A percentile compares a stretch with the other conserved stretches of the same genome.
phyloP scores from a whole-genome alignment of 768 basidiomycete species.

The Trametes gibbosa region DNA sequence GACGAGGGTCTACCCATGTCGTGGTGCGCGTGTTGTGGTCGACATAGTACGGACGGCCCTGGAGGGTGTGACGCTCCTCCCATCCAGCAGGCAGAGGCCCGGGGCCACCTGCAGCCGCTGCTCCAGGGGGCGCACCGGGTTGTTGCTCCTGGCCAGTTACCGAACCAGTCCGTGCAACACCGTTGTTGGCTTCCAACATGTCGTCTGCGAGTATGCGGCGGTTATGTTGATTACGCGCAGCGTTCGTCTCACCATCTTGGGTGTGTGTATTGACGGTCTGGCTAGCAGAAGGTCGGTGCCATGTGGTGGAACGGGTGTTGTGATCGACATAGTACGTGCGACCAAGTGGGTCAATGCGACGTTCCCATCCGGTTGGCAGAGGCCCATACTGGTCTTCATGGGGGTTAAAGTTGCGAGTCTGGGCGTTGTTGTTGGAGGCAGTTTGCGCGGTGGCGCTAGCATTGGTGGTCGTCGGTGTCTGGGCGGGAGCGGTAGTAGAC shows the following conservation, averaged over 20 bases:
- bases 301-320: conserved; percentile 95
- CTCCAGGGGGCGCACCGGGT: conserved; percentile 40
- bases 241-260: conserved; percentile 78
- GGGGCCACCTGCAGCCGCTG: conserved; percentile 64
- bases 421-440: conserved; percentile 40
- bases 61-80: conserved; percentile 98
- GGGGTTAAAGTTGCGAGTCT: conserved; percentile 86
- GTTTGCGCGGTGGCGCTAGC: conserved; percentile 31
- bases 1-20: conserved; percentile 99
- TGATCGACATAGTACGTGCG: conserved; percentile 99
- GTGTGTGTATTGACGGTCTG: conserved; percentile 67
- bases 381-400: conserved; percentile 93
- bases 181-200: conserved; percentile 69
- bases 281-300: conserved; percentile 87
- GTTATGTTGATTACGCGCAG: conserved; percentile 83
- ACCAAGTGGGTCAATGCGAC: conserved; percentile 93
- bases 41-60: conserved; percentile 98
- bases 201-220: conserved; percentile 83
- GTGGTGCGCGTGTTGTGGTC: conserved; percentile 99
- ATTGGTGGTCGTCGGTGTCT: conserved; percentile 35
- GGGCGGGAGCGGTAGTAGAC: conserved; percentile 19
- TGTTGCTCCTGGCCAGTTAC: conserved; percentile 28
- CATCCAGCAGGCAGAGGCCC: conserved; percentile 94
- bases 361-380: conserved; percentile 91
- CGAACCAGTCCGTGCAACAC: conserved; percentile 24